A percentile compares a stretch with the other conserved stretches of the same genome.
Evolutionary conservation across 148 eudicot species (phyloP).

Genomic region (Rhododendron mucronatum): DNA sequence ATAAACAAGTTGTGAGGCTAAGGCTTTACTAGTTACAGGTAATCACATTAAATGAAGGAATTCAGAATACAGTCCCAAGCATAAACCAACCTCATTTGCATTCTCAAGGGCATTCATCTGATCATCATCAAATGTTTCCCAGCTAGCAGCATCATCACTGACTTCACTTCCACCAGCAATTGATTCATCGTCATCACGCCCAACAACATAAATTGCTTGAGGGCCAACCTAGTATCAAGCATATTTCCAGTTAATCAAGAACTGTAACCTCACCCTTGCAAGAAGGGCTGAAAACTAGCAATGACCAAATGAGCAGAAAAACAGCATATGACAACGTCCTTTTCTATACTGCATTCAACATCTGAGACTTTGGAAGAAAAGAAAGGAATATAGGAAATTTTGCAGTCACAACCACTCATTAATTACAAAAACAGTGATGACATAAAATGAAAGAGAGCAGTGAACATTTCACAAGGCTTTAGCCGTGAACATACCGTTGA

Average conservation of each 20-base stretch:
- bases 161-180: slow-evolving; percentile 76
- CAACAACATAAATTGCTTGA: slow-evolving; percentile 98
- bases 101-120: slow-evolving; percentile 50
- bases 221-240: slow-evolving; percentile 84
- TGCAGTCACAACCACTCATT: not conserved
- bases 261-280: slow-evolving; percentile 4
- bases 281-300: not conserved
- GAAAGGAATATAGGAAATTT: not conserved
- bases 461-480: slow-evolving; percentile 1
- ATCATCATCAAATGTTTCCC: slow-evolving; percentile 98
- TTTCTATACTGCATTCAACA: not conserved
- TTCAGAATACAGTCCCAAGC: not conserved
- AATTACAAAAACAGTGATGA: not conserved
- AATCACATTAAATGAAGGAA: not conserved
- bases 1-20: not conserved
- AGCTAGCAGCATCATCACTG: slow-evolving; percentile 84
- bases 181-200: slow-evolving; percentile 91
- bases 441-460: slow-evolving; percentile 8
- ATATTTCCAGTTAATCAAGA: slow-evolving; percentile 27
- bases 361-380: not conserved
- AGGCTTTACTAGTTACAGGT: not conserved
- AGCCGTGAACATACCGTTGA: slow-evolving; percentile 53
- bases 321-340: not conserved
- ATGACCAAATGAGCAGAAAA: not conserved
- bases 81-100: slow-evolving; percentile 42